Conservation (phyloP, 78 protist genomes). For the Mastigamoeba balamuthi region DNA sequence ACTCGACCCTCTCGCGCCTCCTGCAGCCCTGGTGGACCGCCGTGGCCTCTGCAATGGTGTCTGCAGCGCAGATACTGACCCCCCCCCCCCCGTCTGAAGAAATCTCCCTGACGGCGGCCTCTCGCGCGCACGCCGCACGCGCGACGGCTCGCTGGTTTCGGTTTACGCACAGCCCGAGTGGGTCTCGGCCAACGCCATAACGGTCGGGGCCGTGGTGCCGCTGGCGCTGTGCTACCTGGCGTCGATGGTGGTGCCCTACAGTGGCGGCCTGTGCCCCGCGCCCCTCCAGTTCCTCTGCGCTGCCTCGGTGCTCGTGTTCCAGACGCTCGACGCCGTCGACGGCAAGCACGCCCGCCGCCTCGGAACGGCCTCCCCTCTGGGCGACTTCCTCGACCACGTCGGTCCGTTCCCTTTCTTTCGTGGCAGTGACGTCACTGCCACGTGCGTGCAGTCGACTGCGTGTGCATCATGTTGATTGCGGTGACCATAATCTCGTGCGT, state of each 20-base stretch:
- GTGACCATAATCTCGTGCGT: not conserved
- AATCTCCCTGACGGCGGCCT: too few species aligned
- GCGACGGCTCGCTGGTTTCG: too few species aligned
- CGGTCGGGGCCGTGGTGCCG: not conserved
- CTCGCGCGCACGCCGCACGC: too few species aligned
- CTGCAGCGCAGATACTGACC: too few species aligned
- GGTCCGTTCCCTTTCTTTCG: not conserved
- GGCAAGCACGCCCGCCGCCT: not conserved
- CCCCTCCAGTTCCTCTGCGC: too few species aligned
- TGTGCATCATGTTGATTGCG: not conserved
- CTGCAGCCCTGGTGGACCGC: not conserved
- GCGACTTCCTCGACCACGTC: not conserved
- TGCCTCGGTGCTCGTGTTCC: not conserved
- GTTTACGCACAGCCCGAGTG: not conserved
- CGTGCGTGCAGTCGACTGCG: not conserved
- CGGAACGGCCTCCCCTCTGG: not conserved
- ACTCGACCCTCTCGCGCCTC: not conserved
- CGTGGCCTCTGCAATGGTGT: not conserved
- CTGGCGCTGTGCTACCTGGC: not conserved
- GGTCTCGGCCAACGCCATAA: not conserved
- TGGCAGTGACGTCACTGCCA: too few species aligned
- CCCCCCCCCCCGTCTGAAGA: too few species aligned
- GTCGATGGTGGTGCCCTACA: not conserved
- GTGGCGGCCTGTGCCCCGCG: not conserved
- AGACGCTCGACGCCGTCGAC: not conserved